A percentile compares a stretch with the other conserved stretches of the same genome.
Conservation (phyloP, 176 grass and related monocot species). For the Triticum monococcum region DNA sequence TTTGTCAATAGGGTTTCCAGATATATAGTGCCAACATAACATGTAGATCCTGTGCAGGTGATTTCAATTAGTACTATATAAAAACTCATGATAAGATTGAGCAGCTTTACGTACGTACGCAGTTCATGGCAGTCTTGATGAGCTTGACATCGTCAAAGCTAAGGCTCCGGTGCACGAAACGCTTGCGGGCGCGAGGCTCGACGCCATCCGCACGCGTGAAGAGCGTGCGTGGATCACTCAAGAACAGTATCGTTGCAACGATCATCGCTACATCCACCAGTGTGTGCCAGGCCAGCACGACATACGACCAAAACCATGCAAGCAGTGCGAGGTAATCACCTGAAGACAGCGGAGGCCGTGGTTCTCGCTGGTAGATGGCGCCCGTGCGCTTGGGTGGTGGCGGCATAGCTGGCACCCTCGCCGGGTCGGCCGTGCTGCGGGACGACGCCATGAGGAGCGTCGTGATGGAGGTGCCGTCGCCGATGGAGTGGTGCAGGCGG, state of each 20-base stretch:
- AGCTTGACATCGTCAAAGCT: not conserved
- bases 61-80: not conserved
- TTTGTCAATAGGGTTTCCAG: not conserved
- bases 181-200: not conserved
- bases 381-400: not conserved
- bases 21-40: not conserved
- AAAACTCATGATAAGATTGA: not conserved
- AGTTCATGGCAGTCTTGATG: not conserved
- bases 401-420: not conserved
- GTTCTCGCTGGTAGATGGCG: not conserved
- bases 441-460: conserved; percentile 63
- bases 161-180: not conserved
- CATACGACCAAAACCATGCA: conserved; percentile 4
- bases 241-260: conserved; percentile 24
- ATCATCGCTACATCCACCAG: conserved; percentile 32
- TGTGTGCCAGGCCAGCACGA: conserved; percentile 51
- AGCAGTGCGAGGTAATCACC: not conserved
- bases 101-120: not conserved
- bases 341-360: not conserved
- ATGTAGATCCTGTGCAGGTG: not conserved
- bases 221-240: conserved; percentile 46
- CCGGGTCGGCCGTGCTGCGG: conserved; percentile 32
- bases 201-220: not conserved
- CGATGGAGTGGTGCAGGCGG: not conserved
- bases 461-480: not conserved